These are phyloP conservation scores for Fereydounia khargensis DNA, from an alignment of 1,284 basidiomycete species.

Conservation along the genomic window DNA sequence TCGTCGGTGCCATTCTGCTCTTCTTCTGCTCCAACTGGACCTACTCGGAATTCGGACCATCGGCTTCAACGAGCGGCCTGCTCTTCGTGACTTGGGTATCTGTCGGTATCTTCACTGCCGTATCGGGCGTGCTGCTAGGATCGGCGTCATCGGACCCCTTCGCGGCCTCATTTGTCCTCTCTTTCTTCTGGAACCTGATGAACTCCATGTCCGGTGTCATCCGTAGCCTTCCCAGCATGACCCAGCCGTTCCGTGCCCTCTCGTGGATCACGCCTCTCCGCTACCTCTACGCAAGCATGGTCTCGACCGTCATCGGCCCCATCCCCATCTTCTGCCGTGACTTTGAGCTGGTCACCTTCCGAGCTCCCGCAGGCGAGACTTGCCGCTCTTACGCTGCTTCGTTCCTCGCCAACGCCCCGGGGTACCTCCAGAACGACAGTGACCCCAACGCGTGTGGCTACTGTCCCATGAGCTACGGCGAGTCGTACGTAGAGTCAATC, in stretches of 20 bases:
- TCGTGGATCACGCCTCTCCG: background rate
- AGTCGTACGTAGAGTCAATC: background rate
- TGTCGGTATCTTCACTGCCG: background rate
- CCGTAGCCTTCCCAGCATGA: background rate
- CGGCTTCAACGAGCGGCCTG: background rate
- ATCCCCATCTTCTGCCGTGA: background rate
- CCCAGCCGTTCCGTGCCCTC: background rate
- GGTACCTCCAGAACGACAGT: background rate
- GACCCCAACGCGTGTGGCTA: background rate
- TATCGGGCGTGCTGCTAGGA: background rate
- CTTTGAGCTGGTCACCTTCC: background rate
- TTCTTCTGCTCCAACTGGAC: background rate
- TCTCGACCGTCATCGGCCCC: background rate
- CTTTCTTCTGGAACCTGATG: background rate
- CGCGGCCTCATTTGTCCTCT: background rate
- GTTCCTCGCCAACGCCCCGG: background rate
- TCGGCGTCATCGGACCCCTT: background rate
- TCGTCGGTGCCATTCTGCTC: background rate
- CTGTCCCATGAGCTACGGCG: background rate
- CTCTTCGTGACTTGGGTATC: background rate
- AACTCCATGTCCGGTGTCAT: background rate
- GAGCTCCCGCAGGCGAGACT: background rate
- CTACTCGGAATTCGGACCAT: background rate
- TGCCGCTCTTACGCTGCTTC: background rate
- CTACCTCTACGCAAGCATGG: background rate